Conservation (phyloP, 371 early-diverging fungal species). For the Rhizopus sp. region DNA sequence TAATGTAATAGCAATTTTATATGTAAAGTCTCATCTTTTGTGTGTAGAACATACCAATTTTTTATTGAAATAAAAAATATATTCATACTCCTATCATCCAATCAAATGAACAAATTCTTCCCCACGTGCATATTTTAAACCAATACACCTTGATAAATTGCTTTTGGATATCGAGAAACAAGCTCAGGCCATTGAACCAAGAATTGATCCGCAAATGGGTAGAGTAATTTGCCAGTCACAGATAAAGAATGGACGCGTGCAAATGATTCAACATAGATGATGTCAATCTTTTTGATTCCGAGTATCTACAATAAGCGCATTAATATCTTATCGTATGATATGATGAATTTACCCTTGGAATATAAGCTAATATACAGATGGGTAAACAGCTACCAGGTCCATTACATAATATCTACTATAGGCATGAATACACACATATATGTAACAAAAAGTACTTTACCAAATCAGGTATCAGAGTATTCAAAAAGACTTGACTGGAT, state of each 20-base stretch:
- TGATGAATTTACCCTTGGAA: slow-evolving; percentile 51
- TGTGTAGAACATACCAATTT: not conserved
- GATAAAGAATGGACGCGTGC: slow-evolving; percentile 86
- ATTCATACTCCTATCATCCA: slow-evolving; percentile 5
- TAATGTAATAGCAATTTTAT: slow-evolving; percentile 1
- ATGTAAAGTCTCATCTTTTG: not conserved
- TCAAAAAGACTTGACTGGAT: slow-evolving; percentile 38
- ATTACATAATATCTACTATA: slow-evolving; percentile 77
- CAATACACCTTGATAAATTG: slow-evolving; percentile 73
- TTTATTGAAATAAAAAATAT: too few species aligned
- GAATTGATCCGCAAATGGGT: slow-evolving; percentile 80
- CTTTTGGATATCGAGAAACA: slow-evolving; percentile 52
- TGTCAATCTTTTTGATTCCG: slow-evolving; percentile 56
- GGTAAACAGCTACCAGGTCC: slow-evolving; percentile 97
- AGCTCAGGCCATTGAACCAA: slow-evolving; percentile 91
- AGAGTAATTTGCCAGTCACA: slow-evolving; percentile 82
- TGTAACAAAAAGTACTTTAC: slow-evolving; percentile 31
- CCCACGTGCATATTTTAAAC: slow-evolving; percentile 55
- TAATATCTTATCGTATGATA: not conserved
- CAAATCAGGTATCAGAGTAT: slow-evolving; percentile 52
- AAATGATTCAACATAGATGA: slow-evolving; percentile 90
- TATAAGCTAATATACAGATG: slow-evolving; percentile 61
- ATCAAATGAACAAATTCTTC: not conserved
- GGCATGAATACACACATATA: not conserved
- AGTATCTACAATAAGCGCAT: slow-evolving; percentile 44